phyloP scores from a whole-genome alignment of 768 basidiomycete genomes.

The Pilatotrama ljubarskyi region DNA sequence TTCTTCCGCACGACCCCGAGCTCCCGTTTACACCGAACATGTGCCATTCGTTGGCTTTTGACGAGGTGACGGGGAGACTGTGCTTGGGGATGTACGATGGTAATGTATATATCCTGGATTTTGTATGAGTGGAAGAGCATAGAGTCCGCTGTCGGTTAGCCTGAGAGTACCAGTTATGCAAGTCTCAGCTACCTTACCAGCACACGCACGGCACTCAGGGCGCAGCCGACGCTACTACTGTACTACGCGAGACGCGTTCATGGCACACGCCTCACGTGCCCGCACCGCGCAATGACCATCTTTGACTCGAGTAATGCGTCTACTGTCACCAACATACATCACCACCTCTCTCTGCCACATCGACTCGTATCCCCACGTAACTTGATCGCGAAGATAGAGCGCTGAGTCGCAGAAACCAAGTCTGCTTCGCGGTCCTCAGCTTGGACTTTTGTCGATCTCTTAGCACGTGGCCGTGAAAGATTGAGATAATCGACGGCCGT shows the following conservation, averaged over 20 bases:
- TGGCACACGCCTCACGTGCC: conserved; percentile 17
- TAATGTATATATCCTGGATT: conserved; percentile 50
- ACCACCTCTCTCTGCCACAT: neutral
- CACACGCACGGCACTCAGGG: no score
- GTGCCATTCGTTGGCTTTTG: conserved; percentile 51
- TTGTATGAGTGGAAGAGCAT: conserved; percentile 22
- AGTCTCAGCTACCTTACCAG: no score
- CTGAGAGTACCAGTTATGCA: neutral
- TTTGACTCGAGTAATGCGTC: conserved; percentile 12
- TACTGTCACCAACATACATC: neutral
- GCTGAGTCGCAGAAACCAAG: neutral
- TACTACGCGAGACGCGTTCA: conserved; percentile 1
- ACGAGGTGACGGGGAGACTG: conserved; percentile 55
- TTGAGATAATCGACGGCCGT: conserved; percentile 25
- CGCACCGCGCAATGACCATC: conserved; percentile 6
- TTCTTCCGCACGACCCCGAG: conserved; percentile 48
- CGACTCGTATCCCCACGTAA: no score
- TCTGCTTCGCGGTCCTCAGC: neutral
- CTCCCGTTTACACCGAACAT: conserved; percentile 52
- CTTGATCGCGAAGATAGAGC: no score
- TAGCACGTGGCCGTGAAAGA: conserved; percentile 26
- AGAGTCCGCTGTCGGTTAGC: neutral
- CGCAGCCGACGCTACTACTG: neutral
- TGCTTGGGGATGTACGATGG: conserved; percentile 53
- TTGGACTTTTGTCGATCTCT: conserved; percentile 19